Evolutionary conservation across 768 basidiomycete species (phyloP).

Genomic region (Pholiota conissans): DNA sequence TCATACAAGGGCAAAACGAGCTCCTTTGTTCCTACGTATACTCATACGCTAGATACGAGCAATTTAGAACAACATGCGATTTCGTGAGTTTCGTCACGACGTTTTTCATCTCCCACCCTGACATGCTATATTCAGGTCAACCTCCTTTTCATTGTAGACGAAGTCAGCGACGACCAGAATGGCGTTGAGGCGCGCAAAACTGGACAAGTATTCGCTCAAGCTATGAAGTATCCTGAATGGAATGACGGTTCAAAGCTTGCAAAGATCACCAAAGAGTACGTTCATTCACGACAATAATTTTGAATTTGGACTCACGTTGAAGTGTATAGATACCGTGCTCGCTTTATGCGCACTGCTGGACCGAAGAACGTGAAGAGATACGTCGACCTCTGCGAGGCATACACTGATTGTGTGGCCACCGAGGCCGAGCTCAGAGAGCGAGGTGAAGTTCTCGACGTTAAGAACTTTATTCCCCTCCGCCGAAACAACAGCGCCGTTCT

Average conservation of each 20-base stretch:
- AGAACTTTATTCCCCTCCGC: constrained; percentile 55
- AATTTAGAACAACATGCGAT: constrained; percentile 62
- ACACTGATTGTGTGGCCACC: constrained; percentile 56
- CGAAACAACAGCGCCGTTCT: constrained; percentile 71
- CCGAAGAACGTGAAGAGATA: constrained; percentile 52
- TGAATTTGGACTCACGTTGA: constrained; percentile 4
- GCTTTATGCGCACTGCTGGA: constrained; percentile 44
- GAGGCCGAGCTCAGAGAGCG: constrained; percentile 64
- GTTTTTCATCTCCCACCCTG: neutral
- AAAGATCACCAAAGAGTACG: constrained; percentile 63
- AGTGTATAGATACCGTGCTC: constrained; percentile 48
- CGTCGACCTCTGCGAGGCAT: constrained; percentile 49
- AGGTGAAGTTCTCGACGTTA: constrained; percentile 52
- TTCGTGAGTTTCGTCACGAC: constrained; percentile 47
- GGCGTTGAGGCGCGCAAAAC: constrained; percentile 54
- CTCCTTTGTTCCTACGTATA: constrained; percentile 63
- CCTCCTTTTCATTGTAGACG: constrained; percentile 65
- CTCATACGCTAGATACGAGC: constrained; percentile 55
- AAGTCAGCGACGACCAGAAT: constrained; percentile 67
- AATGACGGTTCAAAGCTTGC: constrained; percentile 58
- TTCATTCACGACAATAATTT: constrained; percentile 5
- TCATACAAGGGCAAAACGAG: constrained; percentile 60
- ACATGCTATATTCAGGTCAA: constrained; percentile 41
- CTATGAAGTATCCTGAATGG: constrained; percentile 51
- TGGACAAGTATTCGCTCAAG: constrained; percentile 51